Conservation (phyloP, 2,329 filamentous ascomycete species). For the Claviceps africana region DNA sequence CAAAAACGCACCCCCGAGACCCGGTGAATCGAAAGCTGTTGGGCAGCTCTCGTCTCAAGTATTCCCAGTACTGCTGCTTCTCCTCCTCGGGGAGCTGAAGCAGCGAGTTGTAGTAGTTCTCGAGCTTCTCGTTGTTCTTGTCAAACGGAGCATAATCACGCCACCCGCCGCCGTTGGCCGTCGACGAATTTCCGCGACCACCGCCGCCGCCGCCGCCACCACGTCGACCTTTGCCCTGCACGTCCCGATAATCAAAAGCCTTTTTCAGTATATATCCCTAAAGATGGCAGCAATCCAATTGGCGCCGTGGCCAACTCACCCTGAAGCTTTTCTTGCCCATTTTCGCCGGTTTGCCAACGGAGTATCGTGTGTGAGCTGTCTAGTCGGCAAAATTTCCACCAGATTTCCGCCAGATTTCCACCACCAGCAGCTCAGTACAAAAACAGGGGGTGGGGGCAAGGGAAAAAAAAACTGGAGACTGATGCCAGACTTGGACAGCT, state of each 20-base stretch:
- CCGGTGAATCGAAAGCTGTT: constrained; percentile 98
- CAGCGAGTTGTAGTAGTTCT: constrained; percentile 73
- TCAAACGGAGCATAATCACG: constrained; percentile 32
- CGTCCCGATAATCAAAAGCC: constrained; percentile 6
- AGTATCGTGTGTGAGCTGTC: background rate
- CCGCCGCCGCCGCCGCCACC: constrained; percentile 23
- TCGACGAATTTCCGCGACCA: constrained; percentile 12
- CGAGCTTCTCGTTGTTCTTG: constrained; percentile 73
- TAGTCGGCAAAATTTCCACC: background rate
- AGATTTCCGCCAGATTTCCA: constrained; percentile 1
- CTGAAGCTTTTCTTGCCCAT: constrained; percentile 26
- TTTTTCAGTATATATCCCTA: background rate
- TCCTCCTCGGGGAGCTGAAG: constrained; percentile 67
- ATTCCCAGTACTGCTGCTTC: constrained; percentile 68
- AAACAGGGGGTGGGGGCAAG: background rate
- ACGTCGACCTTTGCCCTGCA: constrained; percentile 23
- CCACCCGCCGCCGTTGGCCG: constrained; percentile 14
- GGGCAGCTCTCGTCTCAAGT: constrained; percentile 70
- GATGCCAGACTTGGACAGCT: background rate
- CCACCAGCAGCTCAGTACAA: too few relatives aligned
- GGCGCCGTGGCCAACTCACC: constrained; percentile 11
- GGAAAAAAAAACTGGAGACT: background rate
- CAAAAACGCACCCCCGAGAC: constrained; percentile 57
- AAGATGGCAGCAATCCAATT: background rate
- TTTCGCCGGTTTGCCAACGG: constrained; percentile 10